Conservation (phyloP, 495 filamentous ascomycete species). For the Chlorociboria aeruginascens region DNA sequence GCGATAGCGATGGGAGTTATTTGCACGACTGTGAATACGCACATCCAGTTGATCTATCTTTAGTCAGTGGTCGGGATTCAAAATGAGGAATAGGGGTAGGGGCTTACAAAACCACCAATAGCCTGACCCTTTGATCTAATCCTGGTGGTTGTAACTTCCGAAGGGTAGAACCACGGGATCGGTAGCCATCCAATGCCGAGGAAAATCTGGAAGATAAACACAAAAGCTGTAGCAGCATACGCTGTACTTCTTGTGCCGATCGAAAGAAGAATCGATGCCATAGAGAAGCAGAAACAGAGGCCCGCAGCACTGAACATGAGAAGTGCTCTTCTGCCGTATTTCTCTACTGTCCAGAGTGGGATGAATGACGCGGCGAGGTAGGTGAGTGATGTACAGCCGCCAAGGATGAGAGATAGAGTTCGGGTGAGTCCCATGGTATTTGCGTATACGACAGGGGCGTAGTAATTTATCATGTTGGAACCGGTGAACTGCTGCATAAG, state of each 20-base stretch:
- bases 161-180: conserved; percentile 24
- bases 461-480: conserved; percentile 43
- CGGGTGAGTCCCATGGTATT: conserved; percentile 38
- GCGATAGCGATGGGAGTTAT: conserved; percentile 35
- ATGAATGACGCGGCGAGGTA: conserved; percentile 29
- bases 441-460: conserved; percentile 40
- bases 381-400: conserved; percentile 32
- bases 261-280: conserved; percentile 27
- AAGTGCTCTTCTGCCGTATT: conserved; percentile 36
- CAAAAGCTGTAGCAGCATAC: conserved; percentile 26
- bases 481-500: conserved; percentile 39
- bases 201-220: conserved; percentile 33
- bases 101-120: background rate
- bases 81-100: background rate
- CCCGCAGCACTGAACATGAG: conserved; percentile 35
- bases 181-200: conserved; percentile 28
- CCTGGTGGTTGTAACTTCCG: conserved; percentile 5
- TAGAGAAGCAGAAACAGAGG: conserved; percentile 28
- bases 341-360: conserved; percentile 35
- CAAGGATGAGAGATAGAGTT: conserved; percentile 37
- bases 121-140: conserved; percentile 2
- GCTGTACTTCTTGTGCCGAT: conserved; percentile 24
- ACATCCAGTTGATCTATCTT: conserved; percentile 29
- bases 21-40: conserved; percentile 35
- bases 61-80: background rate